These are phyloP conservation scores for Venturia pyrina DNA, from an alignment of 2,329 filamentous ascomycete species.

Conservation along the genomic window DNA sequence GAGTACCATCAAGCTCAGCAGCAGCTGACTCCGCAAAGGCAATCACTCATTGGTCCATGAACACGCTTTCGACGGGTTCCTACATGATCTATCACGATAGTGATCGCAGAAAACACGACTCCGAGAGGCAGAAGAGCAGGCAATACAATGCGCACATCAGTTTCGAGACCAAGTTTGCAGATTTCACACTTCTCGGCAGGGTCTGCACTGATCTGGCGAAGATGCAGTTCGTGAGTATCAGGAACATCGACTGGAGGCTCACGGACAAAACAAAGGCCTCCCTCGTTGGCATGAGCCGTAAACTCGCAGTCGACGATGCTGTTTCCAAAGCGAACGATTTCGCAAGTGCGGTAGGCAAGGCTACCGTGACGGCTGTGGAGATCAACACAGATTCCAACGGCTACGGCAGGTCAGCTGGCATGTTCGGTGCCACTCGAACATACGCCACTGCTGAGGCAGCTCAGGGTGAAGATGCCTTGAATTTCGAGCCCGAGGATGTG, in stretches of 20 bases:
- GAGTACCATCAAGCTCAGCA: neutral
- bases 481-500: conserved; percentile 5
- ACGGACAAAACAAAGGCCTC: conserved; percentile 1
- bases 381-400: neutral
- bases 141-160: conserved; percentile 2
- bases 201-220: conserved; percentile 1
- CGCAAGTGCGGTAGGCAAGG: neutral
- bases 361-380: neutral
- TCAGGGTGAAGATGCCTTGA: neutral
- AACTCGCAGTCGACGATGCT: conserved; percentile 3
- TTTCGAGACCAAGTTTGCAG: neutral
- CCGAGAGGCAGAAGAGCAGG: neutral
- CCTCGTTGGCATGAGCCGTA: conserved; percentile 2
- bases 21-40: neutral
- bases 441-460: neutral
- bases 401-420: neutral
- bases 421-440: neutral
- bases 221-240: neutral
- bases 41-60: conserved; percentile 6
- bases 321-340: neutral
- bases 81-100: neutral
- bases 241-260: conserved; percentile 3
- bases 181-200: neutral
- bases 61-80: conserved; percentile 1
- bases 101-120: neutral